Conservation (phyloP, 257 asterid species). For the Penstemon barbatus region DNA sequence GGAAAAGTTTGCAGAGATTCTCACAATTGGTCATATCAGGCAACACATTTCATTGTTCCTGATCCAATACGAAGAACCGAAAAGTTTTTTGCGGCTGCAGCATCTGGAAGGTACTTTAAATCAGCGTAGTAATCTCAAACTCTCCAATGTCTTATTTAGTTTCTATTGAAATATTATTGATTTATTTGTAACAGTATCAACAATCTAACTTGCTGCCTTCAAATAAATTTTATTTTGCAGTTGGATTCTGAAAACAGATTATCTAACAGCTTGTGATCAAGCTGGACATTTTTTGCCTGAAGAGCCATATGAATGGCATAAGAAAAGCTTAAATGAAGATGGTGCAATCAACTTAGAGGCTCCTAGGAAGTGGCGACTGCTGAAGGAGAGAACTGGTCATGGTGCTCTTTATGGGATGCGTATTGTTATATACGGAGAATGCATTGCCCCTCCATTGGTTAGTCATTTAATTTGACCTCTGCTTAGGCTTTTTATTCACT, state of each 20-base stretch:
- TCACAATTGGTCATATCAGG: slow-evolving; percentile 95
- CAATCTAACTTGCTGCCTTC: slow-evolving; percentile 11
- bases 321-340: slow-evolving; percentile 76
- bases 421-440: slow-evolving; percentile 76
- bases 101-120: slow-evolving; percentile 81
- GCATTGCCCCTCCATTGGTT: slow-evolving; percentile 93
- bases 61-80: slow-evolving; percentile 89
- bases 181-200: too few relatives aligned
- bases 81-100: slow-evolving; percentile 93
- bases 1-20: slow-evolving; percentile 86
- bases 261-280: slow-evolving; percentile 69
- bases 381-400: slow-evolving; percentile 81
- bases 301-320: slow-evolving; percentile 84
- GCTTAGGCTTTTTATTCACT: not conserved
- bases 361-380: slow-evolving; percentile 91
- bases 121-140: not conserved
- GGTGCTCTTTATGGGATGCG: slow-evolving; percentile 91
- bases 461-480: slow-evolving; percentile 11
- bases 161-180: too few relatives aligned
- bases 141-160: slow-evolving; percentile 10
- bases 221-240: slow-evolving; percentile 48
- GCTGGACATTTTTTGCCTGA: slow-evolving; percentile 74
- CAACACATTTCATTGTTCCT: slow-evolving; percentile 87
- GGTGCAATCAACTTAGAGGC: slow-evolving; percentile 93
- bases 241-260: slow-evolving; percentile 92